phyloP scores from a whole-genome alignment of 2,329 filamentous ascomycete species.

The Phoma sp. region DNA sequence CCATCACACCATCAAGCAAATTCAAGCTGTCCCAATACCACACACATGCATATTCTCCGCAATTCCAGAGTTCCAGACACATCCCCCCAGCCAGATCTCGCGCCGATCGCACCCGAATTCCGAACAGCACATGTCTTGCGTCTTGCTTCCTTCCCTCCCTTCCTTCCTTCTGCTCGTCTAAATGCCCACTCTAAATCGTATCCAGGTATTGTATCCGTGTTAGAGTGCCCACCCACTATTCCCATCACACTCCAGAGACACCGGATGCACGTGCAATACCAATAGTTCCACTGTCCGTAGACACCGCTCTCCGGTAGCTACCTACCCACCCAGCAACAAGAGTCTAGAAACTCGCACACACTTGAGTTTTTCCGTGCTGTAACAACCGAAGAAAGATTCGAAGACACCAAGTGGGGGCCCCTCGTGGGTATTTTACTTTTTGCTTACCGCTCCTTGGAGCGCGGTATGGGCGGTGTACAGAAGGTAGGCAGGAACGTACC shows the following conservation, averaged over 20 bases:
- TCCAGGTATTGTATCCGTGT: not conserved
- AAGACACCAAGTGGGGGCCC: slow-evolving; percentile 10
- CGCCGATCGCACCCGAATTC: slow-evolving; percentile 31
- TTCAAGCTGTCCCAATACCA: slow-evolving; percentile 5
- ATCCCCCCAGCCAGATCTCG: slow-evolving; percentile 31
- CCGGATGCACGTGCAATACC: slow-evolving; percentile 1
- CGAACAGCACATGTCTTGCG: slow-evolving; percentile 5
- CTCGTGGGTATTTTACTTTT: not conserved
- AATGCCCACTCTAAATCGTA: not conserved
- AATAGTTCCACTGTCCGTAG: no score
- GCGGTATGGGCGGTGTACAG: slow-evolving; percentile 9
- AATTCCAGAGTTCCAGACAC: slow-evolving; percentile 27
- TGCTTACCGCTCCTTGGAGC: slow-evolving; percentile 16
- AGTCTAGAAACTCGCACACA: not conserved
- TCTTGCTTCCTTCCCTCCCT: not conserved
- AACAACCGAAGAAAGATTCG: slow-evolving; percentile 1
- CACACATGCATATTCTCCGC: slow-evolving; percentile 30
- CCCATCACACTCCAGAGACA: not conserved
- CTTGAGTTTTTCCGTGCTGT: slow-evolving; percentile 6
- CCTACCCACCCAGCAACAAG: not conserved
- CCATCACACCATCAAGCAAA: slow-evolving; percentile 24
- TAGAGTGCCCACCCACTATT: not conserved
- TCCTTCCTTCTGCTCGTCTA: not conserved
- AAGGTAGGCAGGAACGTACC: no score
- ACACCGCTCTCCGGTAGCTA: no score